Base-by-base conservation (phyloP, 495 filamentous ascomycete species). In the Filosporella fistucella region DNA sequence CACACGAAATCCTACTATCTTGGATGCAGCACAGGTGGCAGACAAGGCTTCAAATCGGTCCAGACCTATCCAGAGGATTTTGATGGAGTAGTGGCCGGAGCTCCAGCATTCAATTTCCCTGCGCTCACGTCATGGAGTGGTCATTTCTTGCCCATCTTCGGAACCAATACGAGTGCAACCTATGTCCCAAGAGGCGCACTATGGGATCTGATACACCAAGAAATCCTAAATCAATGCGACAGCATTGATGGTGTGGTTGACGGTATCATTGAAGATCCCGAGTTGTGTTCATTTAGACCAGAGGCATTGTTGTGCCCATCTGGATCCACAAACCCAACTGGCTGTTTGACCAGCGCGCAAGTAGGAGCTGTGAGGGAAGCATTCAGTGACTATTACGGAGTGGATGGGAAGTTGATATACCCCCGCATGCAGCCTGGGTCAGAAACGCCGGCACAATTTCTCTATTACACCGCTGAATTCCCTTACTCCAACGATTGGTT, bases 151-250 rank as follows among this genome's bases (percentile, higher is more conserved):
- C 66, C 68, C 37, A 59, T 69, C 50, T 75, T 70, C 0, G 75
- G 77, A 1, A 30, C 6, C 21, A n/a, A 32, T 9, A 30, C 23
- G 2, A 39, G 37, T 24, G 35, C 42, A 26, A 51, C 54, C 13
- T 54, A 53, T 41, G 66, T 82, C 1, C 63, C 68, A 0, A 59
- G 64, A 8, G 59, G 60, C 5, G 58, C 62, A 0, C 62, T 74
- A 17, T 80, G 82, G 62, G 54, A 62, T 0, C 57, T 70, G 3
- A 74, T 84, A 28, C 76, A 74, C 17, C 60, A 72, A 0, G 81
- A 84, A 51, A 70, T 85, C 25, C 34, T 85, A 9, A 70, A 71
- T 0, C 83, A 88, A 52, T 89, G 85, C 47, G 83, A 89, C 55
- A 56, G 34, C 4, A 61, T 78, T 14, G 85, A 88, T 57, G 83